Base-by-base conservation (phyloP, 1,284 basidiomycete species). In the Chiua sp. region DNA sequence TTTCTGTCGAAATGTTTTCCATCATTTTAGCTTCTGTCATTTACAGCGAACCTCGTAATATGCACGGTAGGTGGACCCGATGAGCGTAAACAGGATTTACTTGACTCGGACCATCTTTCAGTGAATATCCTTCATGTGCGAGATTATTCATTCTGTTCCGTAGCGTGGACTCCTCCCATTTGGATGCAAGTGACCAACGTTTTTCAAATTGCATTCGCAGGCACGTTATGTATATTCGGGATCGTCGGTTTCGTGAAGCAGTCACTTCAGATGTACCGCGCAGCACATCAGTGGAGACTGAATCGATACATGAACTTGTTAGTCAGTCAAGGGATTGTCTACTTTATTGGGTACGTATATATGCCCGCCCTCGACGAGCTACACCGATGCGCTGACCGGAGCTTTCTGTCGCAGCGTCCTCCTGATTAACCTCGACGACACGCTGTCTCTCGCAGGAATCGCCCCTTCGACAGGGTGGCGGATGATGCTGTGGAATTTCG, bases 251-350 rank as follows among this genome's bases (percentile, higher is more conserved):
- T 66, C 7, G 6, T n/a, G 28, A 44, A 28, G 37, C 48, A 53
- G 13, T 65, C 54, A 3, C 2, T 57, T 22, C 55, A 35, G 23
- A 57, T 47, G 55, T 54, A 69, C 46, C 30, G 13, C 3, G 37
- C 12, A 8, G 62, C 67, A 12, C 56, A 37, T 37, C 52, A 22
- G 4, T 70, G 56, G 58, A 51, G 22, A 20, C 37, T 32, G 22
- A 55, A 42, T 33, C 53, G 39, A 4, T 59, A 37, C 20, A 47
- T 59, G 33, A 23, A 6, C 18, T 23, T 55, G 23, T 20, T 51
- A 8, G 35, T 48, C 16, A 13, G n/a, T 39, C 50, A 66, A 35
- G 62, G 65, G 12, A n/a, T 64, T 18, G 20, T 65, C n/a, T 69
- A 66, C 37, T 67, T 69, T 11, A n/a, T 51, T 23, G 37, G 26